A percentile compares a stretch with the other conserved stretches of the same genome.
Conservation (phyloP, 2,329 filamentous ascomycete genomes). For the Lasiodiplodia theobromae region DNA sequence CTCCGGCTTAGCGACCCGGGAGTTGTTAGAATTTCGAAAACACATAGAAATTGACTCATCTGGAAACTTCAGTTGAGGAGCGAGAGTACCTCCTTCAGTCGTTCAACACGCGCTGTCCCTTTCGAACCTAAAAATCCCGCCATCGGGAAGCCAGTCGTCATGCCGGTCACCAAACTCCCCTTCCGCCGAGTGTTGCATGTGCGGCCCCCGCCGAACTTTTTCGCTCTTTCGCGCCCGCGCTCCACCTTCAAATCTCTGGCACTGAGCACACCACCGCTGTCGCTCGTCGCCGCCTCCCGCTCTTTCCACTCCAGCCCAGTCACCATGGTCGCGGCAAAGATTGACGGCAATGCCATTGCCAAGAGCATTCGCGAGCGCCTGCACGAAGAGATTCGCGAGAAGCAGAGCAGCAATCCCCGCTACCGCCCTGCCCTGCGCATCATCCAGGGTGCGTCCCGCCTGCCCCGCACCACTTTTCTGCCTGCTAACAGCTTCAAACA, state of each 20-base stretch:
- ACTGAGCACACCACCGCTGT: slow-evolving; percentile 26
- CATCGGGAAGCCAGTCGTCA: slow-evolving; percentile 22
- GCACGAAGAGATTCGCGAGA: slow-evolving; percentile 78
- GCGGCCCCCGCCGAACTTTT: slow-evolving; percentile 21
- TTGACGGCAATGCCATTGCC: slow-evolving; percentile 95
- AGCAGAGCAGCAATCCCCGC: slow-evolving; percentile 81
- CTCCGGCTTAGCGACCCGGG: slow-evolving; percentile 21
- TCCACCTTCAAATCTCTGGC: slow-evolving; percentile 18
- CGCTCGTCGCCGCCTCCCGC: slow-evolving; percentile 26
- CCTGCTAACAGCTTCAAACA: slow-evolving; percentile 47
- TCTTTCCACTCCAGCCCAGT: slow-evolving; percentile 60
- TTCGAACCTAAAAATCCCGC: slow-evolving; percentile 20
- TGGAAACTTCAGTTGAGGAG: slow-evolving; percentile 14
- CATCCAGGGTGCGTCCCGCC: slow-evolving; percentile 75
- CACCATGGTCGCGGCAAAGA: slow-evolving; percentile 85
- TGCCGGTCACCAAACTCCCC: slow-evolving; percentile 23
- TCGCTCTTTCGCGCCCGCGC: slow-evolving; percentile 18
- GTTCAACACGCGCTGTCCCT: slow-evolving; percentile 28
- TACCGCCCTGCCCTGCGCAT: slow-evolving; percentile 93
- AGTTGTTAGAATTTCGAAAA: slow-evolving; percentile 18
- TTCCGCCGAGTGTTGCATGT: slow-evolving; percentile 23
- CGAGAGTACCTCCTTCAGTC: slow-evolving; percentile 20
- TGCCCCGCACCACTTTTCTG: slow-evolving; percentile 3
- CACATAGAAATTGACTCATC: slow-evolving; percentile 24
- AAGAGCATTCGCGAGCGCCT: slow-evolving; percentile 87